These are phyloP conservation scores for Sicyos baderoa DNA, from an alignment of 306 rosid species.

Conservation along the genomic window DNA sequence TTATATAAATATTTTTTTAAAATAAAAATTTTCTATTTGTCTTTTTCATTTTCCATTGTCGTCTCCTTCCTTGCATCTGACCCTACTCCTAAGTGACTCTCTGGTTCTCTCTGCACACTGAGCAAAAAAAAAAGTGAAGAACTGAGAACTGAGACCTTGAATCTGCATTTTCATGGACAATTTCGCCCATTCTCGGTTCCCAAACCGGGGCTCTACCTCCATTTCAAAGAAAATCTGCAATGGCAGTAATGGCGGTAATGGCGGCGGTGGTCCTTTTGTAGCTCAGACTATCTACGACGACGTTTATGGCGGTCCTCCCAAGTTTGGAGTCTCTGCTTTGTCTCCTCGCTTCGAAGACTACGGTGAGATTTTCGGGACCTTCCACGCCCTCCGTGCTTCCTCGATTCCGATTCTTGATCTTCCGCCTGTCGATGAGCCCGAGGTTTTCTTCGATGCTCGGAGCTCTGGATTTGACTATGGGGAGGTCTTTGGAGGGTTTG, in stretches of 20 bases:
- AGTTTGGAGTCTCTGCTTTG: conserved; percentile 53
- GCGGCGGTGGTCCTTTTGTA: conserved; percentile 22
- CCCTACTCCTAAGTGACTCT: conserved; percentile 22
- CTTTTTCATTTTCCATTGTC: conserved; percentile 32
- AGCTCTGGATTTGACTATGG: conserved; percentile 53
- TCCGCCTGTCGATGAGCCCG: conserved; percentile 54
- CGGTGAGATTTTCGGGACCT: conserved; percentile 73
- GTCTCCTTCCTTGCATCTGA: conserved; percentile 27
- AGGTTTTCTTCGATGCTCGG: conserved; percentile 52
- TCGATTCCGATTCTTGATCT: conserved; percentile 85
- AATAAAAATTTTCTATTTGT: not conserved
- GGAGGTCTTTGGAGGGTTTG: conserved; percentile 63
- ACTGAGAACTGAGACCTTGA: conserved; percentile 28
- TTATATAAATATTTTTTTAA: not conserved
- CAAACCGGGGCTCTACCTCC: conserved; percentile 38
- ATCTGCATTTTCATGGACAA: conserved; percentile 54
- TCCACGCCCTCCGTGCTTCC: conserved; percentile 63
- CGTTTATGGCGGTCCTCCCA: conserved; percentile 74
- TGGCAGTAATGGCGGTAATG: conserved; percentile 8
- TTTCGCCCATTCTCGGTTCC: conserved; percentile 55
- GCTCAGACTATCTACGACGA: conserved; percentile 56
- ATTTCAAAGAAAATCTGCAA: conserved; percentile 45
- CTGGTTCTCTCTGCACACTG: conserved; percentile 33
- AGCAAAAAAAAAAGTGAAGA: conserved; percentile 9
- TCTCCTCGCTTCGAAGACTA: conserved; percentile 91